A percentile compares a stretch with the other conserved stretches of the same genome.
Conservation (phyloP, 306 rosid species). For the Glycyrrhiza uralensis region DNA sequence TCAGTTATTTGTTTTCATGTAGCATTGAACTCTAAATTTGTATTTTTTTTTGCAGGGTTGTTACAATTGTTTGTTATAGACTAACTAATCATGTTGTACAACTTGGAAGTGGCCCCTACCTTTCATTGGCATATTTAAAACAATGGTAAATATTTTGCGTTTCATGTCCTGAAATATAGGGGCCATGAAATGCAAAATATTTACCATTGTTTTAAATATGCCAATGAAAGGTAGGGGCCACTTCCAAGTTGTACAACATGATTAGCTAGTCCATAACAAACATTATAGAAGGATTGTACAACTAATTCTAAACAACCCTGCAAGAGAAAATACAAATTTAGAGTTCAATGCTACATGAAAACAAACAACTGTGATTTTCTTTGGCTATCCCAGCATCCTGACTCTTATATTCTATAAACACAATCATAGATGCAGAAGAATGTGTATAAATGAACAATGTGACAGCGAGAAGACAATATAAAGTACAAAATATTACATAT, state of each 20-base stretch:
- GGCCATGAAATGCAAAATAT: slow-evolving; percentile 24
- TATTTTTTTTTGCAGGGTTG: slow-evolving; percentile 56
- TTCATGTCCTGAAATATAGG: too few species aligned
- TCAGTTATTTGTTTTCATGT: slow-evolving; percentile 4
- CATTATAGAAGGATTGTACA: slow-evolving; percentile 54
- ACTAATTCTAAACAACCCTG: slow-evolving; percentile 58
- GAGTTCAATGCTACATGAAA: slow-evolving; percentile 13
- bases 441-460: not conserved
- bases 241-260: slow-evolving; percentile 65
- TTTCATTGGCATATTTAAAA: slow-evolving; percentile 63
- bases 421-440: not conserved
- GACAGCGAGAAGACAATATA: not conserved
- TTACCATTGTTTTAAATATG: slow-evolving; percentile 81
- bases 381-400: not conserved
- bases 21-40: slow-evolving; percentile 23
- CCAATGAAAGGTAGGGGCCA: slow-evolving; percentile 69
- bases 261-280: slow-evolving; percentile 46
- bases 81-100: slow-evolving; percentile 62
- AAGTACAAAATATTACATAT: not conserved
- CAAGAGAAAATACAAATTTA: slow-evolving; percentile 39
- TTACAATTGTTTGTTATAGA: slow-evolving; percentile 42
- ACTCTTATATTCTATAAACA: not conserved
- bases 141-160: slow-evolving; percentile 56
- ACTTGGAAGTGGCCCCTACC: slow-evolving; percentile 73
- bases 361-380: slow-evolving; percentile 1